These are phyloP conservation scores for Fusarium sp. DNA, from an alignment of 2,329 filamentous ascomycete species.

Conservation along the genomic window DNA sequence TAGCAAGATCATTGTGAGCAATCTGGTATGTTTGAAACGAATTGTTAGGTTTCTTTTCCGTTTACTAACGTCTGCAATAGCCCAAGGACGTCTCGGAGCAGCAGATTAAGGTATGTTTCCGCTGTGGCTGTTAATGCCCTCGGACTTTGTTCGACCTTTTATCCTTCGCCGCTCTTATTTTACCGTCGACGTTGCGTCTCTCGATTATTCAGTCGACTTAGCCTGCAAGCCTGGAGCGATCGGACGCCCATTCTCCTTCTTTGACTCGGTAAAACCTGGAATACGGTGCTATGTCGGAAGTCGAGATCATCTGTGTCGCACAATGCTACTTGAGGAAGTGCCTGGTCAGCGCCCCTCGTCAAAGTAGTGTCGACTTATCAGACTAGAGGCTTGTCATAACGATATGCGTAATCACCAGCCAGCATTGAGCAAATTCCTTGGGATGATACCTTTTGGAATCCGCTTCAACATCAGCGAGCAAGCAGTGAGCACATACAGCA, in stretches of 20 bases:
- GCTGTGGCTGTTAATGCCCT: slow-evolving; percentile 76
- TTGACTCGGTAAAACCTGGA: slow-evolving; percentile 48
- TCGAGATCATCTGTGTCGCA: slow-evolving; percentile 71
- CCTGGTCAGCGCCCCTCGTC: slow-evolving; percentile 65
- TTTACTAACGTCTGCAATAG: slow-evolving; percentile 69
- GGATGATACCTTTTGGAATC: slow-evolving; percentile 47
- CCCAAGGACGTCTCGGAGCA: slow-evolving; percentile 95
- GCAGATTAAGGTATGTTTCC: slow-evolving; percentile 99
- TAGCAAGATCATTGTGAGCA: slow-evolving; percentile 98
- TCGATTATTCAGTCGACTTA: slow-evolving; percentile 37
- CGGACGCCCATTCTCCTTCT: slow-evolving; percentile 52
- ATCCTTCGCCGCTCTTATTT: slow-evolving; percentile 56
- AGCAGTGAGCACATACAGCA: slow-evolving; percentile 63
- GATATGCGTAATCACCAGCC: slow-evolving; percentile 41
- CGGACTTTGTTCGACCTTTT: slow-evolving; percentile 77
- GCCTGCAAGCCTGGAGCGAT: slow-evolving; percentile 45
- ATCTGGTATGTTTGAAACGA: slow-evolving; percentile 77
- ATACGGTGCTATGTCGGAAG: slow-evolving; percentile 60
- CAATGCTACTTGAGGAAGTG: slow-evolving; percentile 58
- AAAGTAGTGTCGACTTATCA: slow-evolving; percentile 45
- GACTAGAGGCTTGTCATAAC: slow-evolving; percentile 45
- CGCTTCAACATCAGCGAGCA: slow-evolving; percentile 59
- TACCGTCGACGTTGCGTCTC: slow-evolving; percentile 49
- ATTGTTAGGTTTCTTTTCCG: background rate
- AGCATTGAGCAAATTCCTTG: slow-evolving; percentile 45